Evolutionary conservation across 2,329 filamentous ascomycete species (phyloP), one percentile per base, ranked within the genome.

Genomic region (Alternaria angustiovoidea): DNA sequence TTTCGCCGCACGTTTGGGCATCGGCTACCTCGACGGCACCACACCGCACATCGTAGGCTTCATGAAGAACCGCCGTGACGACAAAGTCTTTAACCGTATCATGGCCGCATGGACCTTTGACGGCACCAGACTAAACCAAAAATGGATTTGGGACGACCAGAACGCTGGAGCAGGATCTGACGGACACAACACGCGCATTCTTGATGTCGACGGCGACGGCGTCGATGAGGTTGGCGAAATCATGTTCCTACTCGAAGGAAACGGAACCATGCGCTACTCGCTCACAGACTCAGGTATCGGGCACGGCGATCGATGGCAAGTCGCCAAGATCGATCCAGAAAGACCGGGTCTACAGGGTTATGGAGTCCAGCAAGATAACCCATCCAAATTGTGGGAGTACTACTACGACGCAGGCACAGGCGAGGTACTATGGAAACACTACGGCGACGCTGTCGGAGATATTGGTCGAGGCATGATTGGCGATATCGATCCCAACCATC

Each of bases 231-330:
- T 64, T 9, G 44, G 54, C 14, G 62, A 64, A n/a, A 64, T 62
- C 7, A 52, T 51, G 47, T 62, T 64, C 44, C 30, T 47, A 7
- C 49, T 64, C 16, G 60, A 64, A 18, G 59, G 62, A 30, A 47
- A 64, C 38, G 59, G 62, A 8, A 57, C 20, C 6, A 32, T 64
- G 16, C 39, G 38, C 22, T 62, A 62, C 54, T 47, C 48, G 7
- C 54, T 64, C 49, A 36, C 59, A 7, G 28, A 28, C 20, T 41
- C 39, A 16, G 57, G 53, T 5, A 51, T 64, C 20, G 61, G 49
- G 22, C 59, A 64, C 24, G 59, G 62, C 12, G 62, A 64, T 28
- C 62, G 62, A n/a, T 64, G 54, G 51, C 62, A 62, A 20, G 48
- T 59, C n/a, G 59, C 62, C 7, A 64, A 62, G 24, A 57, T 64